Percentiles rank a stretch among this genome's conserved stretches.
Evolutionary conservation across 768 basidiomycete species (phyloP).

Genomic region (Termitomyces bulborhizus): DNA sequence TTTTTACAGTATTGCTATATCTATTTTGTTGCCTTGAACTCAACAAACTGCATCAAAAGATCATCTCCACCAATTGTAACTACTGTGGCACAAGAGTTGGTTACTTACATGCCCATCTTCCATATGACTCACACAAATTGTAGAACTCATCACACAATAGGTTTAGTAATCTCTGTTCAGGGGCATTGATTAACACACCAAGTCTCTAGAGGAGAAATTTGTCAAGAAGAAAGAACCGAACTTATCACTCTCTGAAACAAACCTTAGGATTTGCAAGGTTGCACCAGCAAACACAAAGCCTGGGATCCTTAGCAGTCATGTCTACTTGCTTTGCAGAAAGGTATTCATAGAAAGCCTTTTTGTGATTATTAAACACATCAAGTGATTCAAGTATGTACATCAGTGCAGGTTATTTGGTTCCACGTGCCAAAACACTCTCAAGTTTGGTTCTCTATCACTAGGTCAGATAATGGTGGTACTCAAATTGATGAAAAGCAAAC

Average conservation of each 20-base stretch:
- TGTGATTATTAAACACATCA: slow-evolving; percentile 35
- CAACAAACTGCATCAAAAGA: slow-evolving; percentile 27
- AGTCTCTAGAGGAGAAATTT: slow-evolving; percentile 21
- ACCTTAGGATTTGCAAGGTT: slow-evolving; percentile 31
- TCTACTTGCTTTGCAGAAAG: slow-evolving; percentile 20
- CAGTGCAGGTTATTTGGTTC: slow-evolving; percentile 28
- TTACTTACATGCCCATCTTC: not conserved
- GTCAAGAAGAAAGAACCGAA: not conserved
- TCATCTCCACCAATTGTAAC: slow-evolving; percentile 29
- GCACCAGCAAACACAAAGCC: slow-evolving; percentile 20
- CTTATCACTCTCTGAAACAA: not conserved
- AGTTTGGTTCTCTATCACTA: slow-evolving; percentile 19
- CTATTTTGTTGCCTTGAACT: slow-evolving; percentile 19
- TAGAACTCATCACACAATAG: slow-evolving; percentile 33
- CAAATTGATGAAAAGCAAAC: slow-evolving; percentile 13
- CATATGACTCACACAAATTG: slow-evolving; percentile 25
- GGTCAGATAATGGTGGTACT: not conserved
- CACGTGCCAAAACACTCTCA: slow-evolving; percentile 21
- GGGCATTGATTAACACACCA: slow-evolving; percentile 24
- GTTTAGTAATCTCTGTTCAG: slow-evolving; percentile 25
- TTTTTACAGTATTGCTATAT: not conserved
- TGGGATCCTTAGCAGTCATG: slow-evolving; percentile 16
- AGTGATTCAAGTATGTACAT: slow-evolving; percentile 29
- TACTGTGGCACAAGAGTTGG: slow-evolving; percentile 6
- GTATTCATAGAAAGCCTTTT: slow-evolving; percentile 27